Base-by-base conservation (phyloP, 2,329 filamentous ascomycete species). In the Juglanconis oblonga region DNA sequence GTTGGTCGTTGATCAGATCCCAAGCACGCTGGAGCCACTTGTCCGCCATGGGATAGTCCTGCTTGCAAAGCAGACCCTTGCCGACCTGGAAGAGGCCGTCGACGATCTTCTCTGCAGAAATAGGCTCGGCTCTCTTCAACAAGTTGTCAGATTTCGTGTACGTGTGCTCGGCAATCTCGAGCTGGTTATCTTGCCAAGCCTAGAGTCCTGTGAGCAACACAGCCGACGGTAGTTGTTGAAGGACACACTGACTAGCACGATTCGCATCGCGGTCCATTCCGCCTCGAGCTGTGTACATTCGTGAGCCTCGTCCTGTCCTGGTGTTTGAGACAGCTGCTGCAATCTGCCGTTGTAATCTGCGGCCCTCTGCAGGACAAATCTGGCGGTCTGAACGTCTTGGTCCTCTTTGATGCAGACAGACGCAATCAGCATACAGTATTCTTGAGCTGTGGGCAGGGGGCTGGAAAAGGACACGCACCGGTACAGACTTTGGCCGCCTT, bases 81-180 rank as follows among this genome's bases (percentile, higher is more conserved):
- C 92, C 92, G 45, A 96, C 89, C 61, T 89, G 86, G 64, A 87
- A 90, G 7, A 92, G 78, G 2, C 88, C 76, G 66, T 92, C 87
- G 4, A 87, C 82, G 48, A 93, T 73, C 42, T 77, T 79, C 70
- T 93, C 88, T 2, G 81, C 78, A 1, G 79, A 79, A 2, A 72
- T 63, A 0, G 80, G 72, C 48, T 87, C 80, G 2, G 84, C 70
- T 1, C 55, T 67, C 29, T 67, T 68, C 42, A 66, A 71, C 9
- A 74, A 71, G n/a, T 62, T 74, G 66, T 76, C 74, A 1, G 85
- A 73, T 66, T 90, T 90, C 40, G 73, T 73, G 71, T 88, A 93
- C 79, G 95, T 86, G 71, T 91, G 86, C 57, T 96, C 91, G 33
- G 91, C 90, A 52, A 92, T 82, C 59, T 94, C 89, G 13, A 89